A percentile compares a stretch with the other conserved stretches of the same genome.
phyloP scores from a whole-genome alignment of 2,329 filamentous ascomycete species.

The Cladosporium sp. region DNA sequence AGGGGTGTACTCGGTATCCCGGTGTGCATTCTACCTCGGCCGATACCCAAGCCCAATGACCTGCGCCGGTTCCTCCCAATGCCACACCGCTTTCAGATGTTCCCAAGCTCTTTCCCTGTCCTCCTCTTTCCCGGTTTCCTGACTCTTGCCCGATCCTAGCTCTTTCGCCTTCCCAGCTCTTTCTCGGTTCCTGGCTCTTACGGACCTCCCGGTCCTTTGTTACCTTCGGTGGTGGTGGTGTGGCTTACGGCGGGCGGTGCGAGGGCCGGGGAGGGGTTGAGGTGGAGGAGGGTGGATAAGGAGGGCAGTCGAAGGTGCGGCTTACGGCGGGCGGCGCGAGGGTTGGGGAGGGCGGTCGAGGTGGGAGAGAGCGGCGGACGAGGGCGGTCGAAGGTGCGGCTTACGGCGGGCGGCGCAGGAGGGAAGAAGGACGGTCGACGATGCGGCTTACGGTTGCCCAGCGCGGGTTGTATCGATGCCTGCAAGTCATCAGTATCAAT shows the following conservation, averaged over 20 bases:
- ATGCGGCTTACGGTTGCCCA: background rate
- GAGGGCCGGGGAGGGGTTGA: background rate
- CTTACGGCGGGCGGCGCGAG: background rate
- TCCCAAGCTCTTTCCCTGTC: background rate
- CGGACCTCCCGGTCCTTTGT: background rate
- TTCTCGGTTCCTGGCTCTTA: slow-evolving; percentile 1
- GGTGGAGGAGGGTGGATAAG: background rate
- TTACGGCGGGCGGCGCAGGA: background rate
- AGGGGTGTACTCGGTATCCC: slow-evolving; percentile 4
- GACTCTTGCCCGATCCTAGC: background rate
- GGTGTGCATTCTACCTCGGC: slow-evolving; percentile 1
- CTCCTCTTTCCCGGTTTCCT: background rate
- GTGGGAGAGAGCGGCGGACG: background rate
- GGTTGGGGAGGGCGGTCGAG: background rate
- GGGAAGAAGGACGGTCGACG: background rate
- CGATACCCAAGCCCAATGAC: background rate
- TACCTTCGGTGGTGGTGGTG: background rate
- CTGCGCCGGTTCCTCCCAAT: background rate
- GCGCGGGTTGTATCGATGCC: background rate
- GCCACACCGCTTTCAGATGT: background rate
- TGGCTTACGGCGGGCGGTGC: background rate
- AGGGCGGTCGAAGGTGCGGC: background rate
- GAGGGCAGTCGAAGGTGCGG: background rate
- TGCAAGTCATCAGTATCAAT: background rate
- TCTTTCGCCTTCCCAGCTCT: background rate